Evolutionary conservation across 176 grass and related monocot species (phyloP).

Genomic region (Guadua angustifolia): DNA sequence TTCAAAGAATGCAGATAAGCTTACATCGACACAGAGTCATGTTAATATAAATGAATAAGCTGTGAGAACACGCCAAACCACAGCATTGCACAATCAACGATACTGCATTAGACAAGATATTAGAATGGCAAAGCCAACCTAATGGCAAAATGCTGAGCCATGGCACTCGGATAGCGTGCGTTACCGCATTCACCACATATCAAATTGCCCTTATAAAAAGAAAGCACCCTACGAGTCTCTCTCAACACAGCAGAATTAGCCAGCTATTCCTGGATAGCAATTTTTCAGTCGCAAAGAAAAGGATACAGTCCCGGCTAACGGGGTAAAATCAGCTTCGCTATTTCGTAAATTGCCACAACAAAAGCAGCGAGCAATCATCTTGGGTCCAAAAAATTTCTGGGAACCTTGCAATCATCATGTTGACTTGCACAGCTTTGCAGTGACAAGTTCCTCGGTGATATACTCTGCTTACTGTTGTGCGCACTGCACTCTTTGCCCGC

Average conservation of each 20-base stretch:
- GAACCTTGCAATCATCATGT: constrained; percentile 14
- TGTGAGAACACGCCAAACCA: not conserved
- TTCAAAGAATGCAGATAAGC: not conserved
- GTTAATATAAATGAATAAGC: not conserved
- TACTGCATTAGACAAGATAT: not conserved
- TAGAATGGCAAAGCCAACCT: not conserved
- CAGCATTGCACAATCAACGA: not conserved
- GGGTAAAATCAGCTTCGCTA: constrained; percentile 38
- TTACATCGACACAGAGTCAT: not conserved
- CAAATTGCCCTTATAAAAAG: constrained; percentile 22
- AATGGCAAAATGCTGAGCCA: too few relatives aligned
- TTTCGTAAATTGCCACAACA: constrained; percentile 20
- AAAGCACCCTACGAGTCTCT: constrained; percentile 1
- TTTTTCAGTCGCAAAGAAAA: constrained; percentile 31
- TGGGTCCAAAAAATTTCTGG: constrained; percentile 30
- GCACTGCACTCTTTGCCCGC: constrained; percentile 85
- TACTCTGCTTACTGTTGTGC: constrained; percentile 71
- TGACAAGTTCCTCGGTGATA: constrained; percentile 15
- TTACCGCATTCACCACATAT: constrained; percentile 20
- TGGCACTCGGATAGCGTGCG: not conserved
- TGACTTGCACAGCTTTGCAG: constrained; percentile 4
- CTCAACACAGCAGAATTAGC: constrained; percentile 23
- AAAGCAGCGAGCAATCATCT: constrained; percentile 29
- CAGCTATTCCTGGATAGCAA: constrained; percentile 33
- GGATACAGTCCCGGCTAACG: constrained; percentile 43